A percentile compares a stretch with the other conserved stretches of the same genome.
These are phyloP conservation scores for Ganoderma leucocontextum DNA, from an alignment of 1,284 basidiomycete genomes.

Conservation along the genomic window DNA sequence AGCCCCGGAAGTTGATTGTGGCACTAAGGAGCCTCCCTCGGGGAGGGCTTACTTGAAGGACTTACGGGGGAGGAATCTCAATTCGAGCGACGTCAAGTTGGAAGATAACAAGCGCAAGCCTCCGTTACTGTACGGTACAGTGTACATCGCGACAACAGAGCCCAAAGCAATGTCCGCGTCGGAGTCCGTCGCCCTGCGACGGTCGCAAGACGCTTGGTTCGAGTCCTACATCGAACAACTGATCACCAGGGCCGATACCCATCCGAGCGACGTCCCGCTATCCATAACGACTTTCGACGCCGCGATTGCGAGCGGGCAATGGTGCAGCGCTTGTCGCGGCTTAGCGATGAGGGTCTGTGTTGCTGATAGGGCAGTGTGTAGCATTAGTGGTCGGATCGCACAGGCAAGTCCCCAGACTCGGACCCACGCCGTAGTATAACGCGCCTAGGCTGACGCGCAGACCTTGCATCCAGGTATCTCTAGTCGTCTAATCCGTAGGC, in stretches of 20 bases:
- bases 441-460: not conserved
- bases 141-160: too few species aligned
- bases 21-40: not conserved
- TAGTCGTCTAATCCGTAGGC: not conserved
- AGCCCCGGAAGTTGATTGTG: not conserved
- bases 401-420: not conserved
- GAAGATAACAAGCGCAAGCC: too few species aligned
- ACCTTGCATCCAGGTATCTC: not conserved
- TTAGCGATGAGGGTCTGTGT: not conserved
- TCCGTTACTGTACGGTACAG: too few species aligned
- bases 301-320: not conserved
- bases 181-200: too few species aligned
- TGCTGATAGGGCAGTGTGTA: not conserved
- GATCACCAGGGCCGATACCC: not conserved
- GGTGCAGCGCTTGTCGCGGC: not conserved
- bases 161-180: too few species aligned
- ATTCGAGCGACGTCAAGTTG: too few species aligned
- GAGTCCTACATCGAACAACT: not conserved
- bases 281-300: not conserved
- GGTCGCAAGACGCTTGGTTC: slow-evolving; percentile 5
- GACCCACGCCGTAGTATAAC: not conserved
- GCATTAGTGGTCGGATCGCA: not conserved
- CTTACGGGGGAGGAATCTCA: too few species aligned
- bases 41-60: too few species aligned
- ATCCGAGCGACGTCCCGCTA: not conserved